Evolutionary conservation across 441 rosid genomes (phyloP).

Genomic region (Populus hybrid): DNA sequence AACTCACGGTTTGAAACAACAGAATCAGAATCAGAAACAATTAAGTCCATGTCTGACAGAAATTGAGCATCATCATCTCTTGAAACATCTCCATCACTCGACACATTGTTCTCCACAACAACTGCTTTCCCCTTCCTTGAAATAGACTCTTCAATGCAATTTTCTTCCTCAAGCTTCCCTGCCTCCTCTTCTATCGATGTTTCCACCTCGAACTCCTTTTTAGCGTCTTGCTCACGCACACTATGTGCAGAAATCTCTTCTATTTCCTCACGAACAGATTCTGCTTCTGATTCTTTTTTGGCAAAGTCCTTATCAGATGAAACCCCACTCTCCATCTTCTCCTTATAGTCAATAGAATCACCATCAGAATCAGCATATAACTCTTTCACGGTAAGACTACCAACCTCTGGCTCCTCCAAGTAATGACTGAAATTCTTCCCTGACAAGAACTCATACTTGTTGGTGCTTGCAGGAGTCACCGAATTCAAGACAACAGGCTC

Average conservation of each 20-base stretch:
- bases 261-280: conserved; percentile 15
- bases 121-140: conserved; percentile 6
- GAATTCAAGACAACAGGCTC: conserved; percentile 17
- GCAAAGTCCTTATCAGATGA: conserved; percentile 4
- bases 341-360: conserved; percentile 5
- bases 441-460: conserved; percentile 32
- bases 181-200: conserved; percentile 2
- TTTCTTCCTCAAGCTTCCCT: conserved; percentile 15
- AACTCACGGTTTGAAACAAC: conserved; percentile 53
- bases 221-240: conserved; percentile 5
- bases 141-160: conserved; percentile 3
- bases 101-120: conserved; percentile 9
- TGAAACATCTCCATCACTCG: conserved; percentile 17
- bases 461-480: conserved; percentile 19
- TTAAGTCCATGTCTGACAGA: conserved; percentile 42
- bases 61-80: conserved; percentile 23
- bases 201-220: conserved; percentile 14
- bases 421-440: conserved; percentile 25
- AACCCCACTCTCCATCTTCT: neutral
- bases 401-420: conserved; percentile 35
- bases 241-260: conserved; percentile 3
- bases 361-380: conserved; percentile 22
- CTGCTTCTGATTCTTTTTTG: conserved; percentile 8
- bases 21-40: conserved; percentile 33
- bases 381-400: conserved; percentile 30